Percentiles rank a stretch among this genome's conserved stretches.
phyloP scores from a whole-genome alignment of 2,329 filamentous ascomycete species.

The Septoria petroselini region DNA sequence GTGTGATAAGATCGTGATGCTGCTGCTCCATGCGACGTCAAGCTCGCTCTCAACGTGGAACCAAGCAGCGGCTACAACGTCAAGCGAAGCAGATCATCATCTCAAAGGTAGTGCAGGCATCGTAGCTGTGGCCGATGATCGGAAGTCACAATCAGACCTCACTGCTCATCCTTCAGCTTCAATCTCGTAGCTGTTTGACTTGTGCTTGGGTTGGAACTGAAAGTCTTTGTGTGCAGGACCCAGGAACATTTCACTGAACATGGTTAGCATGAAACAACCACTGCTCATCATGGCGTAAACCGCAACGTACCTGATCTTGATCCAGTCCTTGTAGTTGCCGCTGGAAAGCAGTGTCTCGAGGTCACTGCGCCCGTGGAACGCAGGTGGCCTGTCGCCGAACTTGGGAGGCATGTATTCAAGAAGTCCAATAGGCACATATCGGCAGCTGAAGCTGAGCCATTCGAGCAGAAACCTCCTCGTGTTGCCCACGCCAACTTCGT shows the following conservation, averaged over 20 bases:
- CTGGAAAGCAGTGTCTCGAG: slow-evolving; percentile 91
- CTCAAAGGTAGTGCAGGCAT: too few relatives aligned
- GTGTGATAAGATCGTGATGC: too few relatives aligned
- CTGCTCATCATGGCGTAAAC: neutral
- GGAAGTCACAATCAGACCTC: neutral
- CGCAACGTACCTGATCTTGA: slow-evolving; percentile 79
- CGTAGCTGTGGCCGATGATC: neutral
- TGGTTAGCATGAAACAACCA: slow-evolving; percentile 10
- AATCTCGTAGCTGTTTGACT: slow-evolving; percentile 84
- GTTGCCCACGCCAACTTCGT: slow-evolving; percentile 87
- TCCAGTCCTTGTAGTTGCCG: slow-evolving; percentile 93
- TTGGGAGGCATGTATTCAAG: slow-evolving; percentile 83
- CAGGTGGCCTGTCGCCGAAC: slow-evolving; percentile 84
- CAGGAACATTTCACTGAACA: slow-evolving; percentile 86
- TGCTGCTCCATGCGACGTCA: neutral
- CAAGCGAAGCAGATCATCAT: neutral
- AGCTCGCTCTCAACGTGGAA: neutral
- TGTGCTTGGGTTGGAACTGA: slow-evolving; percentile 95
- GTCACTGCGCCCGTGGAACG: slow-evolving; percentile 79
- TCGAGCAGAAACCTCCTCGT: slow-evolving; percentile 91
- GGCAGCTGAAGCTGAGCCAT: slow-evolving; percentile 88
- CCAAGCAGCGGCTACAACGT: neutral
- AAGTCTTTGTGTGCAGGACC: slow-evolving; percentile 87
- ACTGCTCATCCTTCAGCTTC: slow-evolving; percentile 65
- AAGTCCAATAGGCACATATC: slow-evolving; percentile 87